These are phyloP conservation scores for Westerdykella sp. DNA, from an alignment of 2,329 filamentous ascomycete genomes.

Conservation along the genomic window DNA sequence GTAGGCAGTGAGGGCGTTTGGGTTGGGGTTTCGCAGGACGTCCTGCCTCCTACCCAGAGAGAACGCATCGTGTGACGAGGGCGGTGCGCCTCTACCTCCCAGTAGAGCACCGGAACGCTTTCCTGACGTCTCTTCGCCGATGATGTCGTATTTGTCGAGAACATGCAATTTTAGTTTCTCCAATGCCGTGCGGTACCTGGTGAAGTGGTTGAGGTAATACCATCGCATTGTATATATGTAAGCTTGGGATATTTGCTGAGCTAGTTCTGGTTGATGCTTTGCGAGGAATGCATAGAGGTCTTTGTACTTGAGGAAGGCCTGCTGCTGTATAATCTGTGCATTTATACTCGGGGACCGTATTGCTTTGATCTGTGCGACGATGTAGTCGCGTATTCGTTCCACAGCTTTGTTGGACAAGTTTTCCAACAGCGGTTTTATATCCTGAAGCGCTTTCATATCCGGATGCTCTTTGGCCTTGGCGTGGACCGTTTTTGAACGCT, in stretches of 20 bases:
- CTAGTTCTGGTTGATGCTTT: constrained; percentile 72
- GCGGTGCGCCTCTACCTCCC: constrained; percentile 34
- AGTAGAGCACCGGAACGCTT: constrained; percentile 49
- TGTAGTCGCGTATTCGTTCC: constrained; percentile 87
- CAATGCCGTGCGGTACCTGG: constrained; percentile 75
- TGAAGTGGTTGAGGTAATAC: constrained; percentile 93
- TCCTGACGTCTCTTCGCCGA: constrained; percentile 70
- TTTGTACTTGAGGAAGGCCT: constrained; percentile 81
- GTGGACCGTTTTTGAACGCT: constrained; percentile 65
- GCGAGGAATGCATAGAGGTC: constrained; percentile 82
- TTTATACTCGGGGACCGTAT: constrained; percentile 93
- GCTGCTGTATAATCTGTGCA: constrained; percentile 92
- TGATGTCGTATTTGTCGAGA: constrained; percentile 74
- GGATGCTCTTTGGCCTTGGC: constrained; percentile 53
- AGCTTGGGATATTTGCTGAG: constrained; percentile 82
- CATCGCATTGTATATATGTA: constrained; percentile 99
- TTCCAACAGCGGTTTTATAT: constrained; percentile 77
- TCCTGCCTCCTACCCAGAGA: constrained; percentile 82
- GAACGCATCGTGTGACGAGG: constrained; percentile 75
- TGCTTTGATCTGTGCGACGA: constrained; percentile 91
- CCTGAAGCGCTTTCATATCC: constrained; percentile 68
- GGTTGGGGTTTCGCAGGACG: constrained; percentile 65
- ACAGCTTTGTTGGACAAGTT: constrained; percentile 84
- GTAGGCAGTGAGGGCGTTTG: constrained; percentile 76
- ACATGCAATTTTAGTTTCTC: constrained; percentile 77